Conservation (phyloP, 345 rosid genomes). For the Bruguiera parviflora region DNA sequence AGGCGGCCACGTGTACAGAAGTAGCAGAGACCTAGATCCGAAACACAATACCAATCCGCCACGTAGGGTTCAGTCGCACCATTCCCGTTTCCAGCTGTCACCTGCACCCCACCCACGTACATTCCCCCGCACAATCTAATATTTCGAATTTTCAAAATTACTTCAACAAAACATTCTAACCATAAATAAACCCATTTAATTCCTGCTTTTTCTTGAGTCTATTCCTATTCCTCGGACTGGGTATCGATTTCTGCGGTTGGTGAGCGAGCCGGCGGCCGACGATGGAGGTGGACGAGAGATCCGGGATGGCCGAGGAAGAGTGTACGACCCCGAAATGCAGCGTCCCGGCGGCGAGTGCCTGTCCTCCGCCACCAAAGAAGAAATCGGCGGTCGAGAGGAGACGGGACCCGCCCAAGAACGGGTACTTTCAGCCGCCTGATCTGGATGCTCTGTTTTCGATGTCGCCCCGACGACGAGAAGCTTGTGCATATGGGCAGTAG, state of each 20-base stretch:
- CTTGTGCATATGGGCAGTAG: constrained; percentile 20
- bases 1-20: too few relatives aligned
- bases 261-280: background rate
- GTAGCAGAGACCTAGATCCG: too few relatives aligned
- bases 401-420: constrained; percentile 54
- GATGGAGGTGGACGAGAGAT: constrained; percentile 37
- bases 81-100: too few relatives aligned
- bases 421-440: constrained; percentile 71
- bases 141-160: too few relatives aligned
- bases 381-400: constrained; percentile 28
- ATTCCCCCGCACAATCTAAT: too few relatives aligned
- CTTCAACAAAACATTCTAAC: too few relatives aligned
- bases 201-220: too few relatives aligned
- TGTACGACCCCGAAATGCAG: constrained; percentile 62
- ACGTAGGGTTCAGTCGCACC: too few relatives aligned
- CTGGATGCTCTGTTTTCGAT: constrained; percentile 50
- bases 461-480: constrained; percentile 32
- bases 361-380: constrained; percentile 73
- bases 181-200: background rate
- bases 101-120: too few relatives aligned
- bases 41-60: too few relatives aligned
- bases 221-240: background rate
- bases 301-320: constrained; percentile 34
- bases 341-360: constrained; percentile 41
- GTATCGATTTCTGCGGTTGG: background rate